phyloP scores from a whole-genome alignment of 2,329 filamentous ascomycete genomes.

The Trichoderma sp. region DNA sequence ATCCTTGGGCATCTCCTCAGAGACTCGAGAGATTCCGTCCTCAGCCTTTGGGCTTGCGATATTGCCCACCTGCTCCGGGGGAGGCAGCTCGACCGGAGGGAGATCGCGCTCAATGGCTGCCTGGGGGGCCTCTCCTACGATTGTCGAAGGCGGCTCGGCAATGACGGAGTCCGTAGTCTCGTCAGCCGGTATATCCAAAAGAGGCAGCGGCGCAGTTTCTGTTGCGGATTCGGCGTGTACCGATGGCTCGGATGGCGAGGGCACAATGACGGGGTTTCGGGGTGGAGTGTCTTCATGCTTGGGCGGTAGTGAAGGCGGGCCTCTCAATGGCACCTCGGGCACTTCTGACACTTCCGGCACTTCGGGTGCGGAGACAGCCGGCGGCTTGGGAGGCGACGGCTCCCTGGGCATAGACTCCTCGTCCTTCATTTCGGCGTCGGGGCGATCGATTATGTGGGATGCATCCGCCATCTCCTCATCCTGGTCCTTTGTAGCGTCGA shows the following conservation, averaged over 20 bases:
- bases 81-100: slow-evolving; percentile 37
- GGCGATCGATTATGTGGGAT: slow-evolving; percentile 34
- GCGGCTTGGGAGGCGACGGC: slow-evolving; percentile 3
- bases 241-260: slow-evolving; percentile 16
- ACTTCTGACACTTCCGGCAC: slow-evolving; percentile 42
- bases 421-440: slow-evolving; percentile 37
- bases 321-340: slow-evolving; percentile 35
- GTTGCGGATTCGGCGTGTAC: background rate
- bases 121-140: slow-evolving; percentile 38
- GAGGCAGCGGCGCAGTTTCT: background rate
- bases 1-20: slow-evolving; percentile 36
- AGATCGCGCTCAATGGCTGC: slow-evolving; percentile 36
- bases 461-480: slow-evolving; percentile 46
- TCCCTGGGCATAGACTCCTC: slow-evolving; percentile 32
- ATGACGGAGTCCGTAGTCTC: slow-evolving; percentile 34
- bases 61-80: slow-evolving; percentile 46
- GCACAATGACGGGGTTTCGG: slow-evolving; percentile 12
- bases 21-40: slow-evolving; percentile 33
- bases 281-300: slow-evolving; percentile 55
- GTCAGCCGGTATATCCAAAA: slow-evolving; percentile 19
- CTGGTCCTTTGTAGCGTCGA: slow-evolving; percentile 39
- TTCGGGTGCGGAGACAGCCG: slow-evolving; percentile 40
- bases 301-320: slow-evolving; percentile 38
- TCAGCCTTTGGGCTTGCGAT: slow-evolving; percentile 43
- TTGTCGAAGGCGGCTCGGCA: slow-evolving; percentile 40